A percentile compares a stretch with the other conserved stretches of the same genome.
Conservation (phyloP, 352 stramenopile genomes). For the Globisporangium iwayamae region DNA sequence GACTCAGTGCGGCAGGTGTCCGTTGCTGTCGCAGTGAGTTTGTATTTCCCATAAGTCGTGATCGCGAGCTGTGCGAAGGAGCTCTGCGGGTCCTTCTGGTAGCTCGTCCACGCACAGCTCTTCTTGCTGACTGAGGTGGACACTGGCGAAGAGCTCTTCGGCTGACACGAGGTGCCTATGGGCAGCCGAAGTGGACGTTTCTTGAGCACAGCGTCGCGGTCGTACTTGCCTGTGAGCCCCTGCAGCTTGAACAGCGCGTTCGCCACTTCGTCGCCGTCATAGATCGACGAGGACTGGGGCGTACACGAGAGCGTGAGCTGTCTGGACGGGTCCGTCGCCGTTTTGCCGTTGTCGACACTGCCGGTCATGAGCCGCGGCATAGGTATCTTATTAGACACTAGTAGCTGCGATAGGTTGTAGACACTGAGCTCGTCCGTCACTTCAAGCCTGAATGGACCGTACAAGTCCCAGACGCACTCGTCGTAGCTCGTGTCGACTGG, state of each 20-base stretch:
- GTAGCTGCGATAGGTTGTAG: conserved; percentile 7
- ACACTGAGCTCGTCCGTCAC: conserved; percentile 11
- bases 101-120: conserved; percentile 2
- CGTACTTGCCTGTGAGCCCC: conserved; percentile 1
- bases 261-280: conserved; percentile 9
- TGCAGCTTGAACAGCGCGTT: conserved; percentile 6
- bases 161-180: not conserved
- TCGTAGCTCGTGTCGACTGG: not conserved
- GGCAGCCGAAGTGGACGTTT: conserved; percentile 11
- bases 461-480: conserved; percentile 18
- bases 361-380: conserved; percentile 13
- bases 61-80: conserved; percentile 2
- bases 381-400: not conserved
- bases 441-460: conserved; percentile 14
- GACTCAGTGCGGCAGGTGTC: conserved; percentile 32
- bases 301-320: conserved; percentile 4
- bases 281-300: conserved; percentile 3
- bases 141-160: not conserved
- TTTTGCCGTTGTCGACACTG: conserved; percentile 4
- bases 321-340: not conserved
- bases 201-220: conserved; percentile 11
- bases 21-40: conserved; percentile 31
- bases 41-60: conserved; percentile 45
- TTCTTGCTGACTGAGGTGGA: not conserved
- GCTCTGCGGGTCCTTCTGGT: not conserved